These are phyloP conservation scores for Solanum medicagineum DNA, from an alignment of 257 asterid species.

Conservation along the genomic window DNA sequence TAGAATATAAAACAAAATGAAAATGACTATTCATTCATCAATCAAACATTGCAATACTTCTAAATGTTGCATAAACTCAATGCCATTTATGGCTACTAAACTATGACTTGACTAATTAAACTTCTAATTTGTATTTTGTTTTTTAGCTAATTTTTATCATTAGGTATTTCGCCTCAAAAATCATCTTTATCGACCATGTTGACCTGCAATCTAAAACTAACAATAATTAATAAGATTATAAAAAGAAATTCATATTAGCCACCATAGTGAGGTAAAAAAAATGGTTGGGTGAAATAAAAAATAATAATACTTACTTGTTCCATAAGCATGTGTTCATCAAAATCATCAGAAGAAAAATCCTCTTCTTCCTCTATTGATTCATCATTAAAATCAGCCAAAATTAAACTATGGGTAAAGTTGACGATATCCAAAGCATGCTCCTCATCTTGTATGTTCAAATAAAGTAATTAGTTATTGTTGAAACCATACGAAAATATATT, in stretches of 20 bases:
- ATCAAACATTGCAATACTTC: background rate
- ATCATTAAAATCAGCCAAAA: background rate
- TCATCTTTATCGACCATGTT: background rate
- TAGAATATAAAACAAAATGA: no score
- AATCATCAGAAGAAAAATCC: background rate
- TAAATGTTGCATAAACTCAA: background rate
- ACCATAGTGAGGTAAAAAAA: no score
- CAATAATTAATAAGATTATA: background rate
- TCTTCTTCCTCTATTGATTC: background rate
- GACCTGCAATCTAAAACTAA: background rate
- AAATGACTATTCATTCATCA: background rate
- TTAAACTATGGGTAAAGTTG: background rate
- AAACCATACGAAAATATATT: background rate
- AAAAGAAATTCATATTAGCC: no score
- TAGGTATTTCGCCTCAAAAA: background rate
- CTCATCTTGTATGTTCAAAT: background rate
- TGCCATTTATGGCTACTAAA: background rate
- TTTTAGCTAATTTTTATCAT: background rate
- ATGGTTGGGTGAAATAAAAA: background rate
- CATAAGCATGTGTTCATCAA: background rate
- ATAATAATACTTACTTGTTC: background rate
- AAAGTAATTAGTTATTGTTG: background rate
- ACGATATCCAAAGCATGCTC: background rate
- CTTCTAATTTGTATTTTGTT: background rate
- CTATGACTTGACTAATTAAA: background rate